A percentile compares a stretch with the other conserved stretches of the same genome.
Evolutionary conservation across 2,329 filamentous ascomycete genomes (phyloP).

Genomic region (Fusarium sp.): DNA sequence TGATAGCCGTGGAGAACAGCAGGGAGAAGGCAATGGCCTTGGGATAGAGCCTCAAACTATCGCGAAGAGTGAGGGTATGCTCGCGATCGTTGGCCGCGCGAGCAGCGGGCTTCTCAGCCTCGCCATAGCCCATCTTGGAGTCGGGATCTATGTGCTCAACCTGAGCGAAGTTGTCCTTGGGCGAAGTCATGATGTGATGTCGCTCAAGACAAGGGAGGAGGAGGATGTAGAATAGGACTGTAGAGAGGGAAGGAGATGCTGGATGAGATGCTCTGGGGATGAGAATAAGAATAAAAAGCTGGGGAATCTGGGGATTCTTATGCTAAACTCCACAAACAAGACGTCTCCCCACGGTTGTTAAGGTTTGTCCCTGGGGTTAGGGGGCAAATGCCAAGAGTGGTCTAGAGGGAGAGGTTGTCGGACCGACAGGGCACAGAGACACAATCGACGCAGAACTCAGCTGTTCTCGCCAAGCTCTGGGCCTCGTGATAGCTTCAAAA

Average conservation of each 20-base stretch:
- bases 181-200: slow-evolving; percentile 17
- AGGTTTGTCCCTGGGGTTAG: background rate
- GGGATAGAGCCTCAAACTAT: slow-evolving; percentile 56
- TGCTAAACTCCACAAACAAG: slow-evolving; percentile 25
- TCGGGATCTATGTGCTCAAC: slow-evolving; percentile 27
- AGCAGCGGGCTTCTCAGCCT: slow-evolving; percentile 20
- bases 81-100: slow-evolving; percentile 39
- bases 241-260: background rate
- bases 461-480: slow-evolving; percentile 11
- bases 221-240: background rate
- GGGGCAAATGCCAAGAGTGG: slow-evolving; percentile 8
- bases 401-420: slow-evolving; percentile 8
- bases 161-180: slow-evolving; percentile 18
- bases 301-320: slow-evolving; percentile 29
- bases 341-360: slow-evolving; percentile 14
- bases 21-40: slow-evolving; percentile 55
- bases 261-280: background rate
- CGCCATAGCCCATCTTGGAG: slow-evolving; percentile 13
- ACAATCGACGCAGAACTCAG: slow-evolving; percentile 3
- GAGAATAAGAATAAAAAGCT: background rate
- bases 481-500: slow-evolving; percentile 27
- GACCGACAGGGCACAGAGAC: background rate
- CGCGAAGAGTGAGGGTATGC: slow-evolving; percentile 50
- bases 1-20: slow-evolving; percentile 54
- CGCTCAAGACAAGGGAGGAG: background rate